Percentiles rank a stretch among this genome's conserved stretches.
Conservation (phyloP, 1,284 basidiomycete species). For the Grifola frondosa region DNA sequence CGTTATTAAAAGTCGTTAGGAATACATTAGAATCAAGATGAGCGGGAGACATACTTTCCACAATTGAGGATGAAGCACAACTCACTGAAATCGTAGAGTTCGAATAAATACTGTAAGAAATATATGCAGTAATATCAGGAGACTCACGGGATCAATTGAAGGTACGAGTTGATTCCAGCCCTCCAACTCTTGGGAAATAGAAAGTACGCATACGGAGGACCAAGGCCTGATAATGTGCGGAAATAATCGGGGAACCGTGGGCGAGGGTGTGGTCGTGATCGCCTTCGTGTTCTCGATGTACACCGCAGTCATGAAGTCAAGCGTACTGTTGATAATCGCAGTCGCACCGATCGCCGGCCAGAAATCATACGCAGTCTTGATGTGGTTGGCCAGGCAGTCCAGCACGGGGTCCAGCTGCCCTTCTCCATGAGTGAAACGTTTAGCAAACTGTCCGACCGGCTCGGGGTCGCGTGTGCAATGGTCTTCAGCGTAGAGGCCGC, state of each 20-base stretch:
- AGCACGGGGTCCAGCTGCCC: constrained; percentile 12
- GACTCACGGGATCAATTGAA: constrained; percentile 17
- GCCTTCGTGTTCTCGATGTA: constrained; percentile 13
- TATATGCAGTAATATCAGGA: constrained; percentile 2
- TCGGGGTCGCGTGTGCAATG: constrained; percentile 6
- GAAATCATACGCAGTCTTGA: constrained; percentile 10
- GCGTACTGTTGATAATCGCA: constrained; percentile 15
- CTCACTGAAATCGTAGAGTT: constrained; percentile 14
- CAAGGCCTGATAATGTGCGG: constrained; percentile 12
- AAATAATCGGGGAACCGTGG: constrained; percentile 15
- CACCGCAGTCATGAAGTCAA: constrained; percentile 14
- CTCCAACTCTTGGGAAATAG: constrained; percentile 15
- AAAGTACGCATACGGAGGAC: constrained; percentile 14
- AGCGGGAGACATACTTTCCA: no score
- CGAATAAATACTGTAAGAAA: constrained; percentile 13
- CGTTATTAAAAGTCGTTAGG: background rate
- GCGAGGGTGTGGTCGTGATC: constrained; percentile 6
- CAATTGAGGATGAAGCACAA: background rate
- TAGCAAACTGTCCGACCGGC: constrained; percentile 12
- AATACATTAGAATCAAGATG: no score
- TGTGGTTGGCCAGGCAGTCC: constrained; percentile 8
- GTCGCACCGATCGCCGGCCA: constrained; percentile 12
- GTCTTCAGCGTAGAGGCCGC: constrained; percentile 17
- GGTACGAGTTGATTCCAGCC: constrained; percentile 8
- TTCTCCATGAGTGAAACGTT: constrained; percentile 11